phyloP scores from a whole-genome alignment of 345 rosid genomes.

The Arabidopsis thaliana region DNA sequence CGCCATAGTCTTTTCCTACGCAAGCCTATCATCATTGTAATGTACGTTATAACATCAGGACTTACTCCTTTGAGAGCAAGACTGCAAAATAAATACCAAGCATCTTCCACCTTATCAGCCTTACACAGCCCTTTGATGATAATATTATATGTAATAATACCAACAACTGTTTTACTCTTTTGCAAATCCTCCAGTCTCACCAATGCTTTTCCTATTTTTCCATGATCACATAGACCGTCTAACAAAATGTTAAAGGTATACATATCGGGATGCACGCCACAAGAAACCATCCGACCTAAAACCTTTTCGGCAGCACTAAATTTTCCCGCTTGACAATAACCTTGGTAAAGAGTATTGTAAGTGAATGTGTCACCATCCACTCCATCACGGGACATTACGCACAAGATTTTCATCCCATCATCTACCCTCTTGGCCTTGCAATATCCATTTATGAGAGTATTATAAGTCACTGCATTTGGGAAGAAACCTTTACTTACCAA shows the following conservation, averaged over 20 bases:
- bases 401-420: neutral
- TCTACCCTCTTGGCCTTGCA: neutral
- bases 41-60: constrained; percentile 6
- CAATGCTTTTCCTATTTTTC: neutral
- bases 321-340: neutral
- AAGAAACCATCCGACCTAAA: neutral
- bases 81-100: neutral
- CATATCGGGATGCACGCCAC: neutral
- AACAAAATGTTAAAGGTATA: neutral
- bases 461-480: neutral
- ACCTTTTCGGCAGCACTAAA: neutral
- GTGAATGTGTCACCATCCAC: neutral
- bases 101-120: constrained; percentile 7
- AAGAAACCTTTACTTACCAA: neutral
- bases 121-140: neutral
- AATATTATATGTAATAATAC: neutral
- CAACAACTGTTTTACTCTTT: neutral
- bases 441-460: neutral
- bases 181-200: neutral
- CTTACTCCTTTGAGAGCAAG: neutral
- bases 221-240: neutral
- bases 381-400: neutral
- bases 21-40: constrained; percentile 31
- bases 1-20: constrained; percentile 1
- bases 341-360: neutral